Evolutionary conservation across 2,329 filamentous ascomycete genomes (phyloP).

Genomic region (Colletotrichum musicola): DNA sequence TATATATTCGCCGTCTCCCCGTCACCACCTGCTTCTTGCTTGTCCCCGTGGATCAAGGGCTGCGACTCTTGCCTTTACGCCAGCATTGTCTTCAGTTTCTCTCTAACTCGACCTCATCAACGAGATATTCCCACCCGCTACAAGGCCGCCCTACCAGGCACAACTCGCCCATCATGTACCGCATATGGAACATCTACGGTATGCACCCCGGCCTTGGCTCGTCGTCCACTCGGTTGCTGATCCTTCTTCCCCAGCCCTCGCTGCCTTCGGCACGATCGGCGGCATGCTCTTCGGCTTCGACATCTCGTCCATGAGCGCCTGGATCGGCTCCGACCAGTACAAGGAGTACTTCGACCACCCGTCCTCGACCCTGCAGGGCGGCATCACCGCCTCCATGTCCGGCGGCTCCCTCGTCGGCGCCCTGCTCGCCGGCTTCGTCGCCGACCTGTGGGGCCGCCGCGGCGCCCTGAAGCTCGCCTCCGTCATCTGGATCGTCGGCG

Average conservation of each 20-base stretch:
- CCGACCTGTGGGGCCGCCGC: constrained; percentile 61
- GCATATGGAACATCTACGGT: constrained; percentile 55
- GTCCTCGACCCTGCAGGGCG: constrained; percentile 60
- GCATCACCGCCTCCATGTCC: constrained; percentile 65
- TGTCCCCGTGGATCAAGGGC: not conserved
- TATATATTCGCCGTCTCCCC: not conserved
- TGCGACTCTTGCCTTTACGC: not conserved
- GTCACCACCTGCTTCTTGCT: not conserved
- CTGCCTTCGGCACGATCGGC: constrained; percentile 56
- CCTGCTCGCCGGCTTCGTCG: constrained; percentile 60
- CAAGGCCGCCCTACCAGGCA: not conserved
- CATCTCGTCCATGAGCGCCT: constrained; percentile 69
- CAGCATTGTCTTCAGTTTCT: not conserved
- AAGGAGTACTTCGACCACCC: constrained; percentile 65
- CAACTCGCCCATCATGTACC: constrained; percentile 46
- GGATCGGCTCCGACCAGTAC: constrained; percentile 65
- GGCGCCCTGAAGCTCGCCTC: constrained; percentile 60
- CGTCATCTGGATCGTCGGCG: constrained; percentile 67
- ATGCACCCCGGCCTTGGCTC: constrained; percentile 10
- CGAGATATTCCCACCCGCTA: not conserved
- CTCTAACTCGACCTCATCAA: not conserved
- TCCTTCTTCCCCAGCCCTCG: constrained; percentile 45
- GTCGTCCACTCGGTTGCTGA: not conserved
- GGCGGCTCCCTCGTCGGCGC: constrained; percentile 65
- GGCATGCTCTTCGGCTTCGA: constrained; percentile 67